Conservation (phyloP, 2,329 filamentous ascomycete species). For the Myriosclerotinia scirpicola region DNA sequence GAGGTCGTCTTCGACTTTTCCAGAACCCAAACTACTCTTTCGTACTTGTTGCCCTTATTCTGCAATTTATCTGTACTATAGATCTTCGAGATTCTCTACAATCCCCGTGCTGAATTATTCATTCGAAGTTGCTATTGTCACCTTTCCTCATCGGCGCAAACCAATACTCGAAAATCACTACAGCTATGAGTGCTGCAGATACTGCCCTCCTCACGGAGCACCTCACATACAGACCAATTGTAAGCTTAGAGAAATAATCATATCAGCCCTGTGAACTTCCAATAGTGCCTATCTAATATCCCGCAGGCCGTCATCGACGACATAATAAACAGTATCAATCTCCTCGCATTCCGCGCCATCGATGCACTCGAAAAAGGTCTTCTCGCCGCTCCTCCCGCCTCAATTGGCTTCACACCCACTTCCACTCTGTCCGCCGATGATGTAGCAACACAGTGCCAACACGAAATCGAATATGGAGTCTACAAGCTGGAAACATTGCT, state of each 20-base stretch:
- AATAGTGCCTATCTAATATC: conserved; percentile 26
- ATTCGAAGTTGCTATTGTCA: no score
- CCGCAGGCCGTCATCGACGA: conserved; percentile 87
- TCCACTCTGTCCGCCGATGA: conserved; percentile 39
- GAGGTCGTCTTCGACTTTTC: conserved; percentile 3
- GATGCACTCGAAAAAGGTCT: conserved; percentile 85
- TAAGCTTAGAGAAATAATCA: conserved; percentile 47
- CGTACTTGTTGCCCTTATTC: not conserved
- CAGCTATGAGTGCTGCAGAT: conserved; percentile 37
- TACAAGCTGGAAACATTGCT: conserved; percentile 82
- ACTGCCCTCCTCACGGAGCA: conserved; percentile 86
- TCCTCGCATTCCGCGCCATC: conserved; percentile 85
- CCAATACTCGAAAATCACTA: not conserved
- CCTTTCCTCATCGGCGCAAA: conserved; percentile 2
- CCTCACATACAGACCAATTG: conserved; percentile 89
- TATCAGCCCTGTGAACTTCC: not conserved
- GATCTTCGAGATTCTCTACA: not conserved
- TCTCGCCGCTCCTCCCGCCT: conserved; percentile 67
- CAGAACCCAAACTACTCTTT: not conserved
- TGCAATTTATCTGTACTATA: not conserved
- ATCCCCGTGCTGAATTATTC: not conserved
- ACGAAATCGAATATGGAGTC: conserved; percentile 85
- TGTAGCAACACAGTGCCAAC: conserved; percentile 52
- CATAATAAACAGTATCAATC: conserved; percentile 95
- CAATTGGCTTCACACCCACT: conserved; percentile 73